phyloP scores from a whole-genome alignment of 768 basidiomycete genomes.

The Kwoniella europaea region DNA sequence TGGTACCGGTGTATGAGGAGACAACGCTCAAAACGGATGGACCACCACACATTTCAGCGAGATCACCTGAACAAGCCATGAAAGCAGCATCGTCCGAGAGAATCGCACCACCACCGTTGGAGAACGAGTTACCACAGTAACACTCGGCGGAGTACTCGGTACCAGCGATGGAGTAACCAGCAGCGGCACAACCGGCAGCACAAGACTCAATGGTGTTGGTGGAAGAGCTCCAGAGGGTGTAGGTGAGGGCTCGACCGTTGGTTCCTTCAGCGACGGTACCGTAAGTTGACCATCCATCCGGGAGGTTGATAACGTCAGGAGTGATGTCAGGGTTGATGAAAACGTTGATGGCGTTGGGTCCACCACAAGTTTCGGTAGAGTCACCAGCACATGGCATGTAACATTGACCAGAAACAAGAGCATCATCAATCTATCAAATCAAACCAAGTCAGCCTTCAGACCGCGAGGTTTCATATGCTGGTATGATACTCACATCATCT shows the following conservation, averaged over 20 bases:
- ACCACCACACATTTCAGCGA: conserved; percentile 28
- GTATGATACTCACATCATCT: conserved; percentile 15
- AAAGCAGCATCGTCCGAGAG: conserved; percentile 21
- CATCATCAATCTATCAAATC: conserved; percentile 30
- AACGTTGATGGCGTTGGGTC: conserved; percentile 45
- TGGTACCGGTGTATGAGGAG: conserved; percentile 17
- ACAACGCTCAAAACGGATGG: conserved; percentile 25
- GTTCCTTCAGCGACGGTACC: conserved; percentile 29
- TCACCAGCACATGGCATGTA: conserved; percentile 52
- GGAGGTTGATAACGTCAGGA: conserved; percentile 26
- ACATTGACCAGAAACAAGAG: conserved; percentile 34
- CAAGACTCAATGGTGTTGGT: conserved; percentile 34
- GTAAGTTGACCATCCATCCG: conserved; percentile 32
- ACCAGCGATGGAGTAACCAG: conserved; percentile 29
- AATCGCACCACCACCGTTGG: conserved; percentile 25
- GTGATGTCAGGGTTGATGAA: conserved; percentile 30
- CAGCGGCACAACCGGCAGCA: conserved; percentile 33
- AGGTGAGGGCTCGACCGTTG: conserved; percentile 27
- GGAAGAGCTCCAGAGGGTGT: conserved; percentile 15
- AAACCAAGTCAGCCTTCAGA: neutral
- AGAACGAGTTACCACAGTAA: conserved; percentile 34
- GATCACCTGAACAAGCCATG: conserved; percentile 28
- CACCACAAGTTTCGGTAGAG: conserved; percentile 41
- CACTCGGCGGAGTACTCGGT: conserved; percentile 34
- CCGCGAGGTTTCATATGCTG: too few relatives aligned